A percentile compares a stretch with the other conserved stretches of the same genome.
Conservation (phyloP, 2,329 filamentous ascomycete species). For the Lithohypha guttulata region DNA sequence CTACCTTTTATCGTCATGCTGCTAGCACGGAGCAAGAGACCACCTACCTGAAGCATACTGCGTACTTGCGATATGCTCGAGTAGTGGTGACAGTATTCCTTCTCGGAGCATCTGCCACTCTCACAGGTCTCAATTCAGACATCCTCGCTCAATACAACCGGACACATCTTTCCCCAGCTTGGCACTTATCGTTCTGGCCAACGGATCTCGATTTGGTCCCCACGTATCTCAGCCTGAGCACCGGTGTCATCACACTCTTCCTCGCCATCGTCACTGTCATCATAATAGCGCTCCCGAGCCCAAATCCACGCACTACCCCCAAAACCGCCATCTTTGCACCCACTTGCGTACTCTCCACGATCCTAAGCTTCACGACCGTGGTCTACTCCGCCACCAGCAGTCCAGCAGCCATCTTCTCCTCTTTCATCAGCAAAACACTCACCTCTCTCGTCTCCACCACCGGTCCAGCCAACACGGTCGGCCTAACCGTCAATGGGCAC, state of each 20-base stretch:
- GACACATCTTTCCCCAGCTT: conserved; percentile 27
- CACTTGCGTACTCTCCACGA: not conserved
- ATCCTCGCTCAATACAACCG: conserved; percentile 30
- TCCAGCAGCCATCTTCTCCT: conserved; percentile 3
- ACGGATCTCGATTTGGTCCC: conserved; percentile 32
- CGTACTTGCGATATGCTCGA: conserved; percentile 26
- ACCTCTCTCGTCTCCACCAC: conserved; percentile 10
- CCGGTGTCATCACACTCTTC: conserved; percentile 28
- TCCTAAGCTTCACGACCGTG: not conserved
- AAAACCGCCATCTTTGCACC: conserved; percentile 11
- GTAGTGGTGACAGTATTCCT: conserved; percentile 27
- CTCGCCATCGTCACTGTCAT: conserved; percentile 23
- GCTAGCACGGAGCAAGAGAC: conserved; percentile 17
- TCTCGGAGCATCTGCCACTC: conserved; percentile 24
- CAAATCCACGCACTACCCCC: conserved; percentile 14
- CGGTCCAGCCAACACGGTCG: not conserved
- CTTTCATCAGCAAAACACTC: conserved; percentile 22
- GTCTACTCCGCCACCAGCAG: not conserved
- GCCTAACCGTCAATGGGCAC: conserved; percentile 3
- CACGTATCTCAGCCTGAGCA: conserved; percentile 28
- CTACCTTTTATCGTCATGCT: conserved; percentile 18
- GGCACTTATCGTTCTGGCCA: conserved; percentile 33
- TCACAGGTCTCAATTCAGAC: conserved; percentile 30
- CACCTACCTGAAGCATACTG: conserved; percentile 14
- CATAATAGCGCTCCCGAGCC: conserved; percentile 11